Base-by-base conservation (phyloP, 306 rosid genomes). In the Cucumis sativus region DNA sequence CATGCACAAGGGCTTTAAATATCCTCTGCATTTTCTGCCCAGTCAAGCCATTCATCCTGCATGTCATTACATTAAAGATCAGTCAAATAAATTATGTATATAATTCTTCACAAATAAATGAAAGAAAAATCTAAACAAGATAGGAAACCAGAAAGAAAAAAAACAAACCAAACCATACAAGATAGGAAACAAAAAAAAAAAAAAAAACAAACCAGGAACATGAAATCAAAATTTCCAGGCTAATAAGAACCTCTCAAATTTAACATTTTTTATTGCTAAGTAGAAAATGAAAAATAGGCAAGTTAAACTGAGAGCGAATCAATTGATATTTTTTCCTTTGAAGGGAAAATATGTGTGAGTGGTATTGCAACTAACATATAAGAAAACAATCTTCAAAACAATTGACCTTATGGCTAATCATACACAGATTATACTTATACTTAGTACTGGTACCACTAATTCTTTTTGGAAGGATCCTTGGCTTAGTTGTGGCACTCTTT, bases 11-110 rank as follows among this genome's bases (percentile, higher is more conserved):
- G 17, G 96, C 93, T 87, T 85, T 83, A 82, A 90, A 95, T 84
- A 95, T 90, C 79, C 89, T 89, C 91, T 82, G 91, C 97, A 92
- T 95, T 85, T 90, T 88, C 88, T 80, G 85, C 75, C 97, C 98
- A 1, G 96, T 95, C 91, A 95, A 84, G 73, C 97, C 98, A 81
- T 90, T 95, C 96, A 95, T 84, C 97, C 97, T 95, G 93, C 96
- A 92, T 79, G 82, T 86, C 88, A 88, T 93, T 85, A 75, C 75
- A 84, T 75, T 65, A 75, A 73, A 69, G 82, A 79, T 33, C 37
- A 33, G 89, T 89, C 88, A 85, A 82, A 89, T 89, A 66, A 79
- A 78, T 85, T 57, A 59, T 68, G 39, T 75, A 83, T 85, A 77
- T 80, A 82, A 16, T 52, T 52, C 45, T 64, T 54, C 80, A 81